Evolutionary conservation across 2,329 filamentous ascomycete species (phyloP).

Genomic region (Orbilia quercus): DNA sequence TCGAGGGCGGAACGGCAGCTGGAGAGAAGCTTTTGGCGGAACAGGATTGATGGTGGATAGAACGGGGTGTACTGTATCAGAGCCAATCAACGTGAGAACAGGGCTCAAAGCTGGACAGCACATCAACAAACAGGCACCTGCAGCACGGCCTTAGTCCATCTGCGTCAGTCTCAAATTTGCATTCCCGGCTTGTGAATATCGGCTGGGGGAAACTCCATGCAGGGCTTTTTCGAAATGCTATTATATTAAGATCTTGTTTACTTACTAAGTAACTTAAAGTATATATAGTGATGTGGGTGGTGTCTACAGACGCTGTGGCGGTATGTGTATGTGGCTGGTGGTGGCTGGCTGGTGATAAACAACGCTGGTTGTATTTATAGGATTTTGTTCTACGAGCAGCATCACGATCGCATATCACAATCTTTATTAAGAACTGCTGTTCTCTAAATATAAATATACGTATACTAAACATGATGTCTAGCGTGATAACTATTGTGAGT

Average conservation of each 20-base stretch:
- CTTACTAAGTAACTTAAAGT: too few relatives aligned
- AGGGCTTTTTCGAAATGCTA: neutral
- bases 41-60: slow-evolving; percentile 20
- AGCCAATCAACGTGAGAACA: slow-evolving; percentile 26
- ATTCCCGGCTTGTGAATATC: slow-evolving; percentile 22
- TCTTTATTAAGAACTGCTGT: too few relatives aligned
- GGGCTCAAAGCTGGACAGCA: slow-evolving; percentile 33
- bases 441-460: too few relatives aligned
- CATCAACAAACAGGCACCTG: slow-evolving; percentile 42
- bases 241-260: neutral
- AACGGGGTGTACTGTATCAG: too few relatives aligned
- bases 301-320: neutral
- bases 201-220: slow-evolving; percentile 30
- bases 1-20: neutral
- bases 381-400: too few relatives aligned
- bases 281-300: neutral
- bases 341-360: neutral
- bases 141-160: slow-evolving; percentile 5
- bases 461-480: too few relatives aligned
- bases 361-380: neutral
- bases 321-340: slow-evolving; percentile 1
- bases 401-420: too few relatives aligned
- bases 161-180: slow-evolving; percentile 2
- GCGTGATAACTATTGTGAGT: too few relatives aligned
- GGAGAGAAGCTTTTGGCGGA: neutral